Conservation (phyloP, 139 green algal genomes). For the Cymbomonas tetramitiformis region DNA sequence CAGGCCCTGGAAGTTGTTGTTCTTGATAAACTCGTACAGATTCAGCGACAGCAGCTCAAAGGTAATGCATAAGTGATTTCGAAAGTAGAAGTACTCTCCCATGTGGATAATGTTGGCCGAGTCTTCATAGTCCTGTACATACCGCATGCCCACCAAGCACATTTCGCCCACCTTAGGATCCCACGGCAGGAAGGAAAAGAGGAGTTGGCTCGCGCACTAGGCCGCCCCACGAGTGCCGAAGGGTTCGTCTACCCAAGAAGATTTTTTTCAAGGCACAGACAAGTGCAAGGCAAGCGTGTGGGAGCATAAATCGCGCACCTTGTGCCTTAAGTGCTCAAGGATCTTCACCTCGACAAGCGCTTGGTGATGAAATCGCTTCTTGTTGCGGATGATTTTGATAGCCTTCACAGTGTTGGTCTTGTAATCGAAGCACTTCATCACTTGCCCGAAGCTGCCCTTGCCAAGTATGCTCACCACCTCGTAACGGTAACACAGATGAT, state of each 20-base stretch:
- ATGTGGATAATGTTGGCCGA: conserved; percentile 44
- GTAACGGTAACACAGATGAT: conserved; percentile 61
- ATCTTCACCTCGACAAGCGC: conserved; percentile 65
- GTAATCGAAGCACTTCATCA: conserved; percentile 68
- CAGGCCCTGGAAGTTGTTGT: conserved; percentile 61
- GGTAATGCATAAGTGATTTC: conserved; percentile 69
- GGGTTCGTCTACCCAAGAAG: too few species aligned
- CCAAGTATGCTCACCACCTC: conserved; percentile 51
- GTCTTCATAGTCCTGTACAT: conserved; percentile 18
- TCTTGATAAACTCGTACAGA: conserved; percentile 76
- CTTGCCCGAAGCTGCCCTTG: conserved; percentile 65
- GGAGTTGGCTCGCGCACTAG: too few species aligned
- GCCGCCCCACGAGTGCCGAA: too few species aligned
- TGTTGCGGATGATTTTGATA: conserved; percentile 77
- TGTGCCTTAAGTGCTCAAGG: conserved; percentile 37
- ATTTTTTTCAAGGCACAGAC: too few species aligned
- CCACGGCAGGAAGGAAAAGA: too few species aligned
- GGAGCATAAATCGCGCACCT: conserved; percentile 20
- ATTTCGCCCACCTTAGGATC: too few species aligned
- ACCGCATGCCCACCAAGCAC: conserved; percentile 37
- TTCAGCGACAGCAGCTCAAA: conserved; percentile 76
- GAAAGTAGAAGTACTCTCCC: conserved; percentile 60
- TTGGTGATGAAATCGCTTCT: conserved; percentile 73
- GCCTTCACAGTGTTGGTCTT: conserved; percentile 46
- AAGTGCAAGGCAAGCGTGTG: too few species aligned